These are phyloP conservation scores for Leucogyrophana mollusca DNA, from an alignment of 768 basidiomycete genomes.

Conservation along the genomic window DNA sequence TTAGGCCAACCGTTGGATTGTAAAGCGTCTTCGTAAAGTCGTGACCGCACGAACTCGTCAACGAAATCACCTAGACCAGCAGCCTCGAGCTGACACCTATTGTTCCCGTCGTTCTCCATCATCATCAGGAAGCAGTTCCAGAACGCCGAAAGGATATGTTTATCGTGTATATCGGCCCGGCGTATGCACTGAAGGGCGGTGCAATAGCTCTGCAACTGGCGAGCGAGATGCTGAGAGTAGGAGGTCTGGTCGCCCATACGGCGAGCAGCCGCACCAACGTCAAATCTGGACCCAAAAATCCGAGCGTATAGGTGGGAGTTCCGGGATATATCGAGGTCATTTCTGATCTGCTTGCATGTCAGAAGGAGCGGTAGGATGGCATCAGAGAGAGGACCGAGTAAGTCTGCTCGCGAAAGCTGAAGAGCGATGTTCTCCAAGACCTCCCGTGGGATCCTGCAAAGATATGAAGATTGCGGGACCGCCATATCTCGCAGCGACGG, in stretches of 20 bases:
- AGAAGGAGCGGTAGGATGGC: conserved; percentile 48
- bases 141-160: conserved; percentile 31
- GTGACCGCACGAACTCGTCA: conserved; percentile 41
- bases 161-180: conserved; percentile 31
- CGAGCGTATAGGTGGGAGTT: conserved; percentile 44
- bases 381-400: conserved; percentile 35
- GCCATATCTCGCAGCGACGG: conserved; percentile 8
- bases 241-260: conserved; percentile 42
- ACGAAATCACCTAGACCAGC: conserved; percentile 50
- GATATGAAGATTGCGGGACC: conserved; percentile 13
- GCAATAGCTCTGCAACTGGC: conserved; percentile 40
- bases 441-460: conserved; percentile 40
- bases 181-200: conserved; percentile 29
- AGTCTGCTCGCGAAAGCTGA: conserved; percentile 39
- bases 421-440: conserved; percentile 51
- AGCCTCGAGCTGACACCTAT: conserved; percentile 52
- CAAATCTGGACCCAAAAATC: conserved; percentile 59
- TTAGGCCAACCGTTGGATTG: conserved; percentile 53
- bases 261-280: conserved; percentile 47
- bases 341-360: conserved; percentile 40
- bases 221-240: conserved; percentile 37
- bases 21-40: conserved; percentile 41
- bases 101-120: conserved; percentile 68
- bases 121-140: conserved; percentile 54
- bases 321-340: conserved; percentile 24